phyloP scores from a whole-genome alignment of 495 filamentous ascomycete species.

The Evansstolkia leycettana region DNA sequence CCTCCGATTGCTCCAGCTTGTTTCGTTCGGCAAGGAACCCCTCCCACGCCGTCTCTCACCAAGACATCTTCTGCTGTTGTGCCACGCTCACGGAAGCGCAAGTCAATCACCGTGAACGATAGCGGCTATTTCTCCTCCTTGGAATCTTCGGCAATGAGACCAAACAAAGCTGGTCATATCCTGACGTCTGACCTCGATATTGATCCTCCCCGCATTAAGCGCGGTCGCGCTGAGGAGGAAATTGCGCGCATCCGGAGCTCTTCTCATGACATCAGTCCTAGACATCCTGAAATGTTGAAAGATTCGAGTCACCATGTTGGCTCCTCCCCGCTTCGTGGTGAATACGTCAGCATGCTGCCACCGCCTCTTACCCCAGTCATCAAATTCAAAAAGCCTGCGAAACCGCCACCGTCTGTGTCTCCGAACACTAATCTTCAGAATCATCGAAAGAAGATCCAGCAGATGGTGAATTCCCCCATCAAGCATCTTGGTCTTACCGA shows the following conservation, averaged over 20 bases:
- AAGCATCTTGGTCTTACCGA: conserved; percentile 56
- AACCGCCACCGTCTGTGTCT: conserved; percentile 77
- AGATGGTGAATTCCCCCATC: conserved; percentile 80
- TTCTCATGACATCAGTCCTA: conserved; percentile 79
- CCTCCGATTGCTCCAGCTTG: conserved; percentile 63
- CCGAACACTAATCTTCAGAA: conserved; percentile 91
- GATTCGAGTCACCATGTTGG: conserved; percentile 32
- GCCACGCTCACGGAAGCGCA: conserved; percentile 55
- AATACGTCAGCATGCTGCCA: conserved; percentile 49
- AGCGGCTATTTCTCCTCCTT: conserved; percentile 96
- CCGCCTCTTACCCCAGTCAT: conserved; percentile 78
- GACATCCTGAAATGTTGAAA: conserved; percentile 40
- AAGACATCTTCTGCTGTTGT: conserved; percentile 40
- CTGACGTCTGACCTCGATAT: conserved; percentile 59
- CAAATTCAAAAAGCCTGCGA: conserved; percentile 70
- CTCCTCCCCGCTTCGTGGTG: conserved; percentile 46
- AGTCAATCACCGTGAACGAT: conserved; percentile 70
- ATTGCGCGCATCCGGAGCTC: conserved; percentile 88
- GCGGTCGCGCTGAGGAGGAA: conserved; percentile 87
- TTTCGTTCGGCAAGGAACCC: conserved; percentile 55
- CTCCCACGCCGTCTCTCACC: conserved; percentile 54
- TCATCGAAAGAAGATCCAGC: conserved; percentile 75
- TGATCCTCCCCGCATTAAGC: conserved; percentile 66
- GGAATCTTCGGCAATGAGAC: conserved; percentile 82
- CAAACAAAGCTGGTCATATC: conserved; percentile 45